A percentile compares a stretch with the other conserved stretches of the same genome.
Evolutionary conservation across 768 basidiomycete species (phyloP).

Genomic region (Trametes sanguinea): DNA sequence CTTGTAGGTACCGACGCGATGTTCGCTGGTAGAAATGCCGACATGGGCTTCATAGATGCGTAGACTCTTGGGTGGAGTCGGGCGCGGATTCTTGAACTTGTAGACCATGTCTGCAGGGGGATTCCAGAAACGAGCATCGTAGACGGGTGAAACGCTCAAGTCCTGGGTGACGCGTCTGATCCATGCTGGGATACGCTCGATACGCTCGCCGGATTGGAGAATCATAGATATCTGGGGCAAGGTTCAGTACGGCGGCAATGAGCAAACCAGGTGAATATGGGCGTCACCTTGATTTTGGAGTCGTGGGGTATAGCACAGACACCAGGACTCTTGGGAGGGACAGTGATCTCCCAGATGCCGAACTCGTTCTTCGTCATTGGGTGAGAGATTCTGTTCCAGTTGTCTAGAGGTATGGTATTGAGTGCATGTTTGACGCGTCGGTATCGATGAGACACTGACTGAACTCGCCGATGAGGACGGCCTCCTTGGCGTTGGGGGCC

Average conservation of each 20-base stretch:
- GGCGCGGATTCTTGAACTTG: conserved; percentile 77
- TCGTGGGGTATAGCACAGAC: conserved; percentile 89
- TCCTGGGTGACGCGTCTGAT: conserved; percentile 96
- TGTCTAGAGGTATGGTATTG: conserved; percentile 50
- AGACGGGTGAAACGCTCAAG: conserved; percentile 81
- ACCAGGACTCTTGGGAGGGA: conserved; percentile 69
- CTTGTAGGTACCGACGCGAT: conserved; percentile 89
- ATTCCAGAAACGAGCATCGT: conserved; percentile 99
- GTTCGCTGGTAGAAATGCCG: conserved; percentile 90
- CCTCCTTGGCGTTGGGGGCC: conserved; percentile 89
- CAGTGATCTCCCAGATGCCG: conserved; percentile 85
- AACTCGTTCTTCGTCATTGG: conserved; percentile 83
- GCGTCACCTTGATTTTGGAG: conserved; percentile 83
- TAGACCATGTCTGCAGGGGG: conserved; percentile 74
- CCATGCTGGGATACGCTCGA: conserved; percentile 95
- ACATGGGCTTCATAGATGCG: conserved; percentile 98
- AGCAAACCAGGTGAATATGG: no score
- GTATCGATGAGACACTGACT: conserved; percentile 56
- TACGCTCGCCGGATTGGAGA: conserved; percentile 70
- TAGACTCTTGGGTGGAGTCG: conserved; percentile 62
- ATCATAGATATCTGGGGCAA: conserved; percentile 84
- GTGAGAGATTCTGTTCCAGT: conserved; percentile 84
- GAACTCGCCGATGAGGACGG: conserved; percentile 91
- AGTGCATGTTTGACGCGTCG: not conserved
- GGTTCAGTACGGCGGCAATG: not conserved